Evolutionary conservation across 305 asterid species (phyloP), one percentile per base, ranked within the genome.

Genomic region (Rubia tinctorum): DNA sequence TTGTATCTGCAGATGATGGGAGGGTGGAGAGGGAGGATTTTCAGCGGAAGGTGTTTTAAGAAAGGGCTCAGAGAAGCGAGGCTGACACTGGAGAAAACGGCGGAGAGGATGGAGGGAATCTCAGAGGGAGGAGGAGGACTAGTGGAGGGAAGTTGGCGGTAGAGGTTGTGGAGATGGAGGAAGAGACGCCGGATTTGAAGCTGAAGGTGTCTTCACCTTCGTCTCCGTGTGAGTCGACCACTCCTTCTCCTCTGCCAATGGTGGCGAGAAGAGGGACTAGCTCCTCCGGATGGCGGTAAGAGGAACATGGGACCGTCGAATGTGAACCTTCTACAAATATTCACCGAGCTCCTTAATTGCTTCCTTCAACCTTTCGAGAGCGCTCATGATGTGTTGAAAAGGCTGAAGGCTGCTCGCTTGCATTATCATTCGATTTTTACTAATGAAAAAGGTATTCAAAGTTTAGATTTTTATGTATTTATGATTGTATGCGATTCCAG

Each of bases 371-470:
- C 98, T 39, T 95, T 91, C 0, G 93, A 93, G 82, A 91, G 99
- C 78, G 97, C 98, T 76, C 91, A 88, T 14, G 99, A 93, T 17
- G 97, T 95, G 45, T 91, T 97, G 6, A 84, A 96, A 73, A 93
- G 91, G 98, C 97, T 95, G 6, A 97, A 95, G 87, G 99, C 99
- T 0, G 89, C 91, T 63, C 88, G 98, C 62, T 85, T 95, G 88
- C 99, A 95, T 82, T 95, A 95, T 78, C 99, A 95, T 81, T 95
- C 99, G 0, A 95, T 91, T 80, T 95, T 92, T 6, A 97, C 99
- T 3, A 98, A 95, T 82, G 89, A 93, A 75, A 86, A 86, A 85
- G 96, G 97, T 93, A 83, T 30, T 7, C 53, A 56, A 67, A 23
- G 55, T 56, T 58, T 14, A 17, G 6, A 11, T 75, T 39, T 61